Evolutionary conservation across 495 filamentous ascomycete genomes (phyloP).

Genomic region (Bacidia rubella): DNA sequence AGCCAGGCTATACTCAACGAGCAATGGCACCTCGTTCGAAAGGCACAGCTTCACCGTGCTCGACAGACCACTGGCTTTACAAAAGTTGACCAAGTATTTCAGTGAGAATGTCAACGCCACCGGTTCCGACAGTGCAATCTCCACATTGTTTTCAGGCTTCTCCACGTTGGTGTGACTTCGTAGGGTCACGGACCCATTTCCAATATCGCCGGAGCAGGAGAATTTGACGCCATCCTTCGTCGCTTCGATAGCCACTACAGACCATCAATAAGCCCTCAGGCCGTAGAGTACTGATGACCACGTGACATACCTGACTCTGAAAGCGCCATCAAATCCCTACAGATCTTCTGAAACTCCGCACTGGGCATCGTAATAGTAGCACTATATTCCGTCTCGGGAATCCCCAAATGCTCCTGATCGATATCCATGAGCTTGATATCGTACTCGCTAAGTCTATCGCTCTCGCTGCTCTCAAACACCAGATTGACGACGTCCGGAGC

Average conservation of each 20-base stretch:
- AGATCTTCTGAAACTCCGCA: slow-evolving; percentile 87
- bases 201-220: slow-evolving; percentile 86
- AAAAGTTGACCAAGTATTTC: slow-evolving; percentile 99
- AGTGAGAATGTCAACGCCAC: slow-evolving; percentile 95
- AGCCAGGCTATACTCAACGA: slow-evolving; percentile 77
- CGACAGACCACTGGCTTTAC: slow-evolving; percentile 86
- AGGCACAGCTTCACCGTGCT: slow-evolving; percentile 76
- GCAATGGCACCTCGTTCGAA: slow-evolving; percentile 87
- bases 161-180: slow-evolving; percentile 83
- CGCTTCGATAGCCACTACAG: slow-evolving; percentile 81
- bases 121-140: slow-evolving; percentile 82
- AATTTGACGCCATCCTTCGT: slow-evolving; percentile 97
- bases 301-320: slow-evolving; percentile 73
- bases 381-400: slow-evolving; percentile 95
- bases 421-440: slow-evolving; percentile 99
- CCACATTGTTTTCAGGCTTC: slow-evolving; percentile 72
- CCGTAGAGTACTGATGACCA: not conserved
- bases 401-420: slow-evolving; percentile 97
- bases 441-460: slow-evolving; percentile 89
- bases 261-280: not conserved
- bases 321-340: slow-evolving; percentile 74
- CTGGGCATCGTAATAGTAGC: slow-evolving; percentile 83
- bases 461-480: slow-evolving; percentile 83
- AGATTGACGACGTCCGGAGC: slow-evolving; percentile 90
- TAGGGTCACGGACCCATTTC: slow-evolving; percentile 83